These are phyloP conservation scores for Schizochytrium sp. DNA, from an alignment of 108 stramenopile species.

Conservation along the genomic window DNA sequence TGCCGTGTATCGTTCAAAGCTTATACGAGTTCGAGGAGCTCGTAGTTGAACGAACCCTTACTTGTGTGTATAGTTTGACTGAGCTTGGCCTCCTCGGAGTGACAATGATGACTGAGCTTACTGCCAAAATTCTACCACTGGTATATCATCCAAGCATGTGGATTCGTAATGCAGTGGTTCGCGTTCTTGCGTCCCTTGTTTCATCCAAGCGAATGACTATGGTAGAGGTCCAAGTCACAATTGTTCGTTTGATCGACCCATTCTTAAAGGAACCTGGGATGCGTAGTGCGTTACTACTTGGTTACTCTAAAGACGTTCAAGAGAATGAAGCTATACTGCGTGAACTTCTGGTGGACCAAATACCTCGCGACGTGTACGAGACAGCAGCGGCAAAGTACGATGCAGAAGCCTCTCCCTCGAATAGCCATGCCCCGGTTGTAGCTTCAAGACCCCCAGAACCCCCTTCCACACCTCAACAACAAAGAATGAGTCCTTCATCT, in stretches of 20 bases:
- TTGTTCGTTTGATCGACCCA: conserved; percentile 47
- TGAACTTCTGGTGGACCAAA: conserved; percentile 7
- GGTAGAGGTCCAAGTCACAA: conserved; percentile 55
- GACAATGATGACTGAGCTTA: conserved; percentile 61
- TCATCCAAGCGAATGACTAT: background rate
- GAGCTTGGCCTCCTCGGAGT: conserved; percentile 65
- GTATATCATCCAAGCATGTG: conserved; percentile 70
- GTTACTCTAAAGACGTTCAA: conserved; percentile 9
- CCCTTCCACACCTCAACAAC: too few species aligned
- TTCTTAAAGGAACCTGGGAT: background rate
- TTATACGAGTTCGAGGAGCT: conserved; percentile 88
- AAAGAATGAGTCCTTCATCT: too few species aligned
- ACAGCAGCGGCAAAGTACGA: background rate
- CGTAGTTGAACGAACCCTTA: conserved; percentile 84
- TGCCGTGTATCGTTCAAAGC: conserved; percentile 92
- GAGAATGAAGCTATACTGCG: conserved; percentile 11
- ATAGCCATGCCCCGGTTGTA: too few species aligned
- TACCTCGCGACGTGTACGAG: conserved; percentile 27
- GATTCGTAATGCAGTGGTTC: conserved; percentile 59
- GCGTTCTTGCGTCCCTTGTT: background rate
- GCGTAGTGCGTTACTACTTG: background rate
- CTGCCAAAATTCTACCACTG: conserved; percentile 65
- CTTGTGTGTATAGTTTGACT: conserved; percentile 67
- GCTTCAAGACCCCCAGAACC: too few species aligned
- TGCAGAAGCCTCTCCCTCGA: too few species aligned